Percentiles rank a stretch among this genome's conserved stretches.
Conservation (phyloP, 306 rosid genomes). For the Inga oerstediana region DNA sequence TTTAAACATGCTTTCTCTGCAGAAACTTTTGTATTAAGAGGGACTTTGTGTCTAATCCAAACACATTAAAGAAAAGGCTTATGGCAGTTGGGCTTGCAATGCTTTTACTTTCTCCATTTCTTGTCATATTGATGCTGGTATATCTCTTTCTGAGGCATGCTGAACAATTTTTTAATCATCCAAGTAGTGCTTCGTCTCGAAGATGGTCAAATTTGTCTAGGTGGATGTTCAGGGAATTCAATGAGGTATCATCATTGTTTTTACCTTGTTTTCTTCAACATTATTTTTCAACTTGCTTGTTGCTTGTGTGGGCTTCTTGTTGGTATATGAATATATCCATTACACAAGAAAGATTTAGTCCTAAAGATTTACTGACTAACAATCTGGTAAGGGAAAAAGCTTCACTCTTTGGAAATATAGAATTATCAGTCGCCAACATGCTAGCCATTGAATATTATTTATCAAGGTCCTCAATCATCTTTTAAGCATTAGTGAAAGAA, state of each 20-base stretch:
- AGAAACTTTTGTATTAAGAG: constrained; percentile 75
- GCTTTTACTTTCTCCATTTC: constrained; percentile 96
- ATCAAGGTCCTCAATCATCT: not conserved
- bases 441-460: constrained; percentile 7
- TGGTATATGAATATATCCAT: not conserved
- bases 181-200: constrained; percentile 83
- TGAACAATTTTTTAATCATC: constrained; percentile 91
- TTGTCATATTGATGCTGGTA: constrained; percentile 94
- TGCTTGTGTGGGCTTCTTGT: not conserved
- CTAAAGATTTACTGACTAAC: not conserved
- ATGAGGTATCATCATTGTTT: constrained; percentile 63
- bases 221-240: constrained; percentile 93
- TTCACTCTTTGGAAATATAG: not conserved
- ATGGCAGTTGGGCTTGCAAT: constrained; percentile 80
- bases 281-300: not conserved
- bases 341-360: not conserved
- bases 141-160: constrained; percentile 95
- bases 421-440: not conserved
- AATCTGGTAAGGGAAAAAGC: not conserved
- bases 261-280: not conserved
- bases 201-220: constrained; percentile 96
- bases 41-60: constrained; percentile 84
- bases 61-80: constrained; percentile 77
- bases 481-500: not conserved
- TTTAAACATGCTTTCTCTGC: constrained; percentile 38